Base-by-base conservation (phyloP, 2,329 filamentous ascomycete species). In the Knoxdaviesia proteae region DNA sequence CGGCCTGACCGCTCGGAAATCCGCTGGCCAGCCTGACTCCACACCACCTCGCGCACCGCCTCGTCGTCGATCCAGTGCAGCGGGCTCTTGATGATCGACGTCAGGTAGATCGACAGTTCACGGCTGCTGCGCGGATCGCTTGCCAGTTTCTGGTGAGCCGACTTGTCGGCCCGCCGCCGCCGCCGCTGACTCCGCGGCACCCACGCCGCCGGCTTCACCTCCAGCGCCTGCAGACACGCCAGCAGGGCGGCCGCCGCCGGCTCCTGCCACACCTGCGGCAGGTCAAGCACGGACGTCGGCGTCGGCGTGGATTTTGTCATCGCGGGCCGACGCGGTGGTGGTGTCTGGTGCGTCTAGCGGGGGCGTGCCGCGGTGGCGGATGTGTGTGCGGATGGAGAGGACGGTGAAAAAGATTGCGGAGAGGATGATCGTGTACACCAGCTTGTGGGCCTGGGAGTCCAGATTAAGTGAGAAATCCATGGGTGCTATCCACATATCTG, bases 1-100 rank as follows among this genome's bases (percentile, higher is more conserved):
- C 90, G 71, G 1, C 90, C 90, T 47, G 86, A 93, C 10, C 88
- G 71, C 58, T 94, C 87, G 38, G 83, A 79, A 47, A 96, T 69
- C 40, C 88, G 70, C 46, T 71, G 70, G 50, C 84, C 86, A 2
- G 88, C 86, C 49, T 77, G 65, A 39, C 81, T 75, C 82, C 86
- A 93, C 9, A 92, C 59, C 5, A 59, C 53, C 54, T 88, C 83
- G 52, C 68, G 73, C 48, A 71, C 63, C 3, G 72, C 71, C 30
- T 84, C 77, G 45, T 74, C 65, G 6, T 67, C 56, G 44, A 88
- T 70, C 83, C 83, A 90, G 10, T 58, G 54, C 35, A 90, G 63
- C 5, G 66, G 62, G 51, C 69, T 83, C 51, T 71, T 70, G 51
- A 87, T 70, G 49, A 88, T 75, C 38, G 66, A 68, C 6, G 75